Percentiles rank a stretch among this genome's conserved stretches.
Evolutionary conservation across 495 filamentous ascomycete genomes (phyloP).

Genomic region (Immersiella caudata): DNA sequence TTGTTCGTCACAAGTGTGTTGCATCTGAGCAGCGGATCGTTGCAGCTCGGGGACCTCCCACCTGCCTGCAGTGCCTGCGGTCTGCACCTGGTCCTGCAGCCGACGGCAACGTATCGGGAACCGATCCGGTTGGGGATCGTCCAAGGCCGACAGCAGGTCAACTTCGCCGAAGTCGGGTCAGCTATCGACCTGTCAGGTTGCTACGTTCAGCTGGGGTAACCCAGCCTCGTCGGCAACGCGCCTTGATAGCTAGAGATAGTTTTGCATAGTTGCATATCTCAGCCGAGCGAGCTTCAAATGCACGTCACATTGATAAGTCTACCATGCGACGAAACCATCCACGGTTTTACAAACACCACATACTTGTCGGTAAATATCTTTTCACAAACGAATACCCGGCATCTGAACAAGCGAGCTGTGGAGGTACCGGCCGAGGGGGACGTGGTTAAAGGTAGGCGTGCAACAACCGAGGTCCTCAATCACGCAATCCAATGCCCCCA

Average conservation of each 20-base stretch:
- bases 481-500: slow-evolving; percentile 4
- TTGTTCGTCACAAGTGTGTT: too few relatives aligned
- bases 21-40: not conserved
- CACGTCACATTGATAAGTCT: not conserved
- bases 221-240: not conserved
- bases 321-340: not conserved
- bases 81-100: not conserved
- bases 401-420: not conserved
- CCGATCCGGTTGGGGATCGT: not conserved
- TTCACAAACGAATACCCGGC: not conserved
- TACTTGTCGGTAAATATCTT: not conserved
- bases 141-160: not conserved
- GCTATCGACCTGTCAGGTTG: not conserved
- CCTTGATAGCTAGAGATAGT: not conserved
- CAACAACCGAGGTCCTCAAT: slow-evolving; percentile 5
- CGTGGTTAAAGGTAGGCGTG: not conserved
- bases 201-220: not conserved
- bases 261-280: not conserved
- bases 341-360: too few relatives aligned
- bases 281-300: not conserved
- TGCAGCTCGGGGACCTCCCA: not conserved
- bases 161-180: not conserved
- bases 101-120: not conserved
- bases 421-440: not conserved
- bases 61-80: too few relatives aligned